Evolutionary conservation across 176 grass and related monocot species (phyloP), one percentile per base, ranked within the genome.

Genomic region (Canna indica): DNA sequence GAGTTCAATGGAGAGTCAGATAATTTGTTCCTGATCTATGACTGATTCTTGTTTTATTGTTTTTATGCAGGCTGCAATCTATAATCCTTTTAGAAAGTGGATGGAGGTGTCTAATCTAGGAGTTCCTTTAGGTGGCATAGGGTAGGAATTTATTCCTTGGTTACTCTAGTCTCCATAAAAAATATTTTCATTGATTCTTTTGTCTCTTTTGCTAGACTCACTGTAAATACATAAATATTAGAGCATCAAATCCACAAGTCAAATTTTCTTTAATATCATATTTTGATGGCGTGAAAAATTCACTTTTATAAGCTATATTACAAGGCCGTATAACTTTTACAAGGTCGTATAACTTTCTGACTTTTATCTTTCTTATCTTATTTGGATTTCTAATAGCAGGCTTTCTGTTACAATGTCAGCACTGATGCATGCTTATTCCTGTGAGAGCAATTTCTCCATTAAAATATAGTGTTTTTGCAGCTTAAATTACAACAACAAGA

Each of bases 111-210:
- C 88, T 79, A 85, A 81, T 75, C 88, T 90, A 79, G 93, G 86
- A 53, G 88, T 87, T 78, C 88, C 93, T 79, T 81, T 96, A 73
- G 93, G 93, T 13, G 93, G 93, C 30, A 96, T 96, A 80, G 93
- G 93, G 93, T 96, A 96, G 86, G 76, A 64, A 39, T 85, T 41
- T 75, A 44, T 28, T 36, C 45, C n/a, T 48, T 69, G 2, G 31
- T 74, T 76, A 35, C 59, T 35, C 10, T 12, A 12, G 68, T 50
- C 70, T n/a, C 69, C 47, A 35, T 17, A 62, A 0, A 32, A 60
- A 30, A 29, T 60, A 58, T 58, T 25, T n/a, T 9, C 24, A 57
- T 26, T 24, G 20, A 57, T 57, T 24, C 53, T 3, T 1, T 16
- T 45, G 69, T 32, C 47, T 11, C 12, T 26, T 46, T 54, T 44